Evolutionary conservation across 106 monocot species (phyloP), one percentile per base, ranked within the genome.

Genomic region (Gastrodia elata): DNA sequence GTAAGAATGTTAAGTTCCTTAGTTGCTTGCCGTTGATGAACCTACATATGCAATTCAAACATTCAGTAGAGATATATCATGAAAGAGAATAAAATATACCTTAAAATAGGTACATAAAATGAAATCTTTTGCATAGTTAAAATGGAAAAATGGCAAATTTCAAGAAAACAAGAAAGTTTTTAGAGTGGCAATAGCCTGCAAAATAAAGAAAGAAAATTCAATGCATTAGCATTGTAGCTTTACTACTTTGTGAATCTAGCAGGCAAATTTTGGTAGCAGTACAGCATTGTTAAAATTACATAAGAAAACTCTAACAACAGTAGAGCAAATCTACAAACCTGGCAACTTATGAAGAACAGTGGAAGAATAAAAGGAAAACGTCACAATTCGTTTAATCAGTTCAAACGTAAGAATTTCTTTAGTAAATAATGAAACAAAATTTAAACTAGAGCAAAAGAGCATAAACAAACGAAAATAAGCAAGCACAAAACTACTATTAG

Each of bases 1-100:
- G 76, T 76, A 14, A 76, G 76, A 49, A 76, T 68, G 39, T 76
- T 68, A 48, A 75, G 65, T 55, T 76, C 76, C 55, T 55, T 68
- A 38, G 68, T 52, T 13, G 49, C 37, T 69, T 76, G 76, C 6
- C 68, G 36, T 35, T 76, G 37, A 68, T 76, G 76, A 9, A 76
- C 76, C 76, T 76, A 55, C 68, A 68, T 6, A 68, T 32, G 69
- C 69, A 69, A 10, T 25, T 69, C 69, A 69, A 67, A 67, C 8
- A 13, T 39, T 39, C 40, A 41, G n/a, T 27, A 40, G 40, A 69
- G 20, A 69, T 36, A 26, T 24, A 0, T 39, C 69, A 69, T 69
- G 33, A 25, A 69, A 40, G 13, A 1, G 61, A 61, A 32, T 7
- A 52, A 38, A 67, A 4, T 36, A 67, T 67, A 14, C 67, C 61